A percentile compares a stretch with the other conserved stretches of the same genome.
Conservation (phyloP, 1,284 basidiomycete species). For the Abortiporus biennis region DNA sequence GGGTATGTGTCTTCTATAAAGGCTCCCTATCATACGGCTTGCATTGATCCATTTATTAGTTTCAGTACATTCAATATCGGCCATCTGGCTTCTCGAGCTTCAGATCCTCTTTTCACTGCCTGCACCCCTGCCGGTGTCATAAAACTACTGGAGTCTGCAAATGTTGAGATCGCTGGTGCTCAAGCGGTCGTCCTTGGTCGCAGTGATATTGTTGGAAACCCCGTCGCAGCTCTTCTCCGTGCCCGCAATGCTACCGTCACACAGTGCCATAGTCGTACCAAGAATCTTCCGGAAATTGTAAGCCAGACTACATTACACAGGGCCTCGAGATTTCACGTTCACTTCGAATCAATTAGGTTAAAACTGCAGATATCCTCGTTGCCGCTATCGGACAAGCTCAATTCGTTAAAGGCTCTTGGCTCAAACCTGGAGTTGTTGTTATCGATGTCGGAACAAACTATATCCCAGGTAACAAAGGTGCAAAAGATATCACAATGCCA, state of each 20-base stretch:
- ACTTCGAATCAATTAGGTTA: conserved; percentile 45
- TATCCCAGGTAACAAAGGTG: conserved; percentile 59
- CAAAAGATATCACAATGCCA: neutral
- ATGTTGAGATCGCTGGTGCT: conserved; percentile 68
- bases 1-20: conserved; percentile 49
- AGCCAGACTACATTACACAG: conserved; percentile 21
- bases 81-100: conserved; percentile 86
- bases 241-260: conserved; percentile 95
- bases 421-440: conserved; percentile 91
- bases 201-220: conserved; percentile 97
- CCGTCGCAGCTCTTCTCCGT: conserved; percentile 87
- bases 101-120: conserved; percentile 87
- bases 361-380: conserved; percentile 87
- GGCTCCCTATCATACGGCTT: conserved; percentile 4
- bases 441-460: conserved; percentile 99
- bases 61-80: conserved; percentile 99
- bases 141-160: conserved; percentile 83
- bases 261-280: conserved; percentile 92
- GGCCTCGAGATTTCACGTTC: conserved; percentile 5
- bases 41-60: conserved; percentile 30
- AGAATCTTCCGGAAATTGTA: conserved; percentile 75
- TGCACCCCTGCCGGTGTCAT: conserved; percentile 96
- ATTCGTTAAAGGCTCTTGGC: conserved; percentile 90
- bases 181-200: conserved; percentile 93
- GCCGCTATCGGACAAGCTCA: conserved; percentile 92